Evolutionary conservation across 2,329 filamentous ascomycete genomes (phyloP).

Genomic region (Fusarium tuaranense): DNA sequence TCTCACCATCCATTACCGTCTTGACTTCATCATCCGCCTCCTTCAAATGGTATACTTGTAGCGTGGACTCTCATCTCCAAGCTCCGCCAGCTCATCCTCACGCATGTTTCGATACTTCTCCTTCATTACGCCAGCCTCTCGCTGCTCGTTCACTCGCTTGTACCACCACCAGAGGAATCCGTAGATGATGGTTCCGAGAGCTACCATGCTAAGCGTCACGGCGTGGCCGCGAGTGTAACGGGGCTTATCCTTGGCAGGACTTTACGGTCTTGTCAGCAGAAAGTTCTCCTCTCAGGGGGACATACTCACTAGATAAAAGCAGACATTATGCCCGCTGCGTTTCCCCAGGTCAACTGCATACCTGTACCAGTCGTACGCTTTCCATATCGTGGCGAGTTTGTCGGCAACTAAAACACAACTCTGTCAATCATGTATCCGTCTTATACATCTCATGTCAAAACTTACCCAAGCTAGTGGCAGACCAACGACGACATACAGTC

Average conservation of each 20-base stretch:
- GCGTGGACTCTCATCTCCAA: conserved; percentile 65
- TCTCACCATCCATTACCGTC: neutral
- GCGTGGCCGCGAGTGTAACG: conserved; percentile 73
- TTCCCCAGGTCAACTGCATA: conserved; percentile 77
- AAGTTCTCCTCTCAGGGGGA: neutral
- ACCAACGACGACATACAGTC: conserved; percentile 73
- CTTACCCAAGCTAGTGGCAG: conserved; percentile 66
- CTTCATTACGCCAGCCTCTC: conserved; percentile 53
- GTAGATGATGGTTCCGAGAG: conserved; percentile 64
- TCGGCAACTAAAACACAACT: conserved; percentile 59
- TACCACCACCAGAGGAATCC: conserved; percentile 67
- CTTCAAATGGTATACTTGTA: conserved; percentile 58
- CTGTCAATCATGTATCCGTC: neutral
- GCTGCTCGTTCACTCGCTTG: conserved; percentile 58
- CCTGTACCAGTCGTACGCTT: conserved; percentile 80
- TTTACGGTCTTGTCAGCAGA: conserved; percentile 42
- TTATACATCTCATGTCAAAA: neutral
- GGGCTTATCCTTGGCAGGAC: conserved; percentile 61
- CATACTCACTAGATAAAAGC: conserved; percentile 69
- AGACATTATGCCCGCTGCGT: conserved; percentile 78
- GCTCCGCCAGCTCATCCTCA: conserved; percentile 61
- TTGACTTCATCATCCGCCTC: neutral
- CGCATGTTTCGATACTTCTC: conserved; percentile 55
- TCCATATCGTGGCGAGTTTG: conserved; percentile 79
- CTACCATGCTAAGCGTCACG: conserved; percentile 69